Evolutionary conservation across 2,329 filamentous ascomycete genomes (phyloP), one percentile per base, ranked within the genome.

Genomic region (Helicocarpus griseus): DNA sequence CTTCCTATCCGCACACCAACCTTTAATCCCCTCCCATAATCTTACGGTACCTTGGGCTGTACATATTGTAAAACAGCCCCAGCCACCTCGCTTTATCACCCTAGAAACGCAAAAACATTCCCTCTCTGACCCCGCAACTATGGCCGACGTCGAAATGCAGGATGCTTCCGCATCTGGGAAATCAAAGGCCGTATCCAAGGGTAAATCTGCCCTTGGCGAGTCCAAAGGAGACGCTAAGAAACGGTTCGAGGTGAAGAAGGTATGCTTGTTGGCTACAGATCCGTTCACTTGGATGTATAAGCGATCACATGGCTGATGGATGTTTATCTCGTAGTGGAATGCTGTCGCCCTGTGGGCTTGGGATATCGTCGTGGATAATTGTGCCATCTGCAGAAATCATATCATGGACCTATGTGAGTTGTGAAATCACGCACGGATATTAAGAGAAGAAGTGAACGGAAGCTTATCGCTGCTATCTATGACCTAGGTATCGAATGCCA

Each of bases 311-410:
- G 17, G 24, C 11, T 22, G 11, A 46, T 49, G 33, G 50, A 43
- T 55, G 17, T 17, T 61, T 44, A 55, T n/a, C 35, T 24, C 45
- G 40, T 64, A 96, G 91, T 98, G 93, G 93, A 97, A 97, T 63
- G 93, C 93, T 0, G 93, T 98, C 48, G 90, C 93, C 38, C 79
- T 98, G 2, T 98, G 93, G 93, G 93, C 93, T 0, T 98, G 93
- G 93, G 93, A 98, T 68, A 98, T 98, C 54, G 90, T 97, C 29
- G 93, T 98, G 55, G 93, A 98, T 73, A 98, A 98, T 79, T 98
- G 93, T 69, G 93, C 93, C 63, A 98, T 98, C 67, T 98, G 93
- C 77, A 82, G 93, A 67, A 98, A 98, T 69, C 93, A 98, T 70
- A 98, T 98, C 71, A 98, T 98, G 93, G 93, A 98, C 70, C 78